phyloP scores from a whole-genome alignment of 1,139 yeast species.

The Yamadazyma friedrichii region DNA sequence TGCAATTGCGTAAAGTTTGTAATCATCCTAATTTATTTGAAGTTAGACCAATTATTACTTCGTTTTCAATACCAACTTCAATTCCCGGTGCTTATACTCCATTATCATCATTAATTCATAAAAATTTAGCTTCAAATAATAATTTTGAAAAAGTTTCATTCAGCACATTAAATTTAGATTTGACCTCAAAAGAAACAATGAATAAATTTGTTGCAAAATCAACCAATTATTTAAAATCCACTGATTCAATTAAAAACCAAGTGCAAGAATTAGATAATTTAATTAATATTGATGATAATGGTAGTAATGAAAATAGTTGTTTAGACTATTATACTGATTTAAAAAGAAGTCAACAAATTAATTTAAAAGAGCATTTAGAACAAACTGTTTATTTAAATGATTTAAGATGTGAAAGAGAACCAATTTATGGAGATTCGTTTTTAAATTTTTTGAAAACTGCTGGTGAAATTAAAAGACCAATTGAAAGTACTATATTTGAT shows the following conservation, averaged over 20 bases:
- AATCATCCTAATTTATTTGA: slow-evolving; percentile 97
- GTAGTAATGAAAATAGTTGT: slow-evolving; percentile 44
- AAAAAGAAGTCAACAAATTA: slow-evolving; percentile 50
- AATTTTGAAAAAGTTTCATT: slow-evolving; percentile 39
- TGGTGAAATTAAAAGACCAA: slow-evolving; percentile 10
- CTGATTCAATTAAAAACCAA: slow-evolving; percentile 43
- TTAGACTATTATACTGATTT: slow-evolving; percentile 60
- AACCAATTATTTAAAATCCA: slow-evolving; percentile 46
- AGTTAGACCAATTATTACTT: slow-evolving; percentile 90
- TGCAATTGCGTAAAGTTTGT: slow-evolving; percentile 97
- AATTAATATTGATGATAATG: slow-evolving; percentile 27
- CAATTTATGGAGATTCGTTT: slow-evolving; percentile 54
- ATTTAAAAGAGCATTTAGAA: slow-evolving; percentile 49
- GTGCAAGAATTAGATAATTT: slow-evolving; percentile 37
- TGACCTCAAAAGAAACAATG: slow-evolving; percentile 46
- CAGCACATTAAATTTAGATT: slow-evolving; percentile 59
- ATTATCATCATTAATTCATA: slow-evolving; percentile 44
- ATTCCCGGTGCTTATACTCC: slow-evolving; percentile 53
- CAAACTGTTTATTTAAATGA: slow-evolving; percentile 65
- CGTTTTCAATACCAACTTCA: slow-evolving; percentile 71
- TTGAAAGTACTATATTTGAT: slow-evolving; percentile 17
- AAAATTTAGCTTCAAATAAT: slow-evolving; percentile 28
- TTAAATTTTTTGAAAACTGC: slow-evolving; percentile 23
- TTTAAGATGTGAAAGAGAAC: slow-evolving; percentile 56
- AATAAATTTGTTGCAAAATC: slow-evolving; percentile 52